These are phyloP conservation scores for Daedaleopsis nitida DNA, from an alignment of 768 basidiomycete species.

Conservation along the genomic window DNA sequence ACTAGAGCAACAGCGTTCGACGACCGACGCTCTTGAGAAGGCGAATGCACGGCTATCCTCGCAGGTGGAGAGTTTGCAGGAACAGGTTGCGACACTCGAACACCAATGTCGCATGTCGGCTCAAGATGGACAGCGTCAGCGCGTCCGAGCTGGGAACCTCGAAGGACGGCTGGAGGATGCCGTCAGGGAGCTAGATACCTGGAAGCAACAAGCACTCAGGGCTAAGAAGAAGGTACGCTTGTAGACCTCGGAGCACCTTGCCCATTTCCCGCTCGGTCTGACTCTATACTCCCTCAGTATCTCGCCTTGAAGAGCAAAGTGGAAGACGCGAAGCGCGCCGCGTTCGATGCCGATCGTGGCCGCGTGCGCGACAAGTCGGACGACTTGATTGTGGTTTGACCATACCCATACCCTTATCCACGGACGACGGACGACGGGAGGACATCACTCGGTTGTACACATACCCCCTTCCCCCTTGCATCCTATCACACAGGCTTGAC, in stretches of 20 bases:
- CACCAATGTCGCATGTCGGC: slow-evolving; percentile 6
- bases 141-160: not conserved
- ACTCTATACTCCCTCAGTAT: not conserved
- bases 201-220: slow-evolving; percentile 11
- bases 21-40: not conserved
- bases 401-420: not conserved
- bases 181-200: slow-evolving; percentile 1
- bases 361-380: slow-evolving; percentile 3
- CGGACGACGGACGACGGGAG: not conserved
- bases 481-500: not conserved
- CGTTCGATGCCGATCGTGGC: not conserved
- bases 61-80: not conserved
- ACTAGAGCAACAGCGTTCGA: not conserved
- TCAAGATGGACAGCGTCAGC: slow-evolving; percentile 6
- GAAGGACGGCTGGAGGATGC: not conserved
- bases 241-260: too few species aligned
- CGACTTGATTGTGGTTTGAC: slow-evolving; percentile 10
- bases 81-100: not conserved
- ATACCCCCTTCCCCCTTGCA: not conserved
- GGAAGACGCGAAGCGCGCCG: slow-evolving; percentile 2
- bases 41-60: not conserved
- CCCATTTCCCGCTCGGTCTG: too few species aligned
- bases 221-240: slow-evolving; percentile 13
- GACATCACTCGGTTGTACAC: not conserved
- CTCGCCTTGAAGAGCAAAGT: slow-evolving; percentile 10